Percentiles rank a stretch among this genome's conserved stretches.
Conservation (phyloP, 2,329 filamentous ascomycete genomes). For the Dothistroma pini region DNA sequence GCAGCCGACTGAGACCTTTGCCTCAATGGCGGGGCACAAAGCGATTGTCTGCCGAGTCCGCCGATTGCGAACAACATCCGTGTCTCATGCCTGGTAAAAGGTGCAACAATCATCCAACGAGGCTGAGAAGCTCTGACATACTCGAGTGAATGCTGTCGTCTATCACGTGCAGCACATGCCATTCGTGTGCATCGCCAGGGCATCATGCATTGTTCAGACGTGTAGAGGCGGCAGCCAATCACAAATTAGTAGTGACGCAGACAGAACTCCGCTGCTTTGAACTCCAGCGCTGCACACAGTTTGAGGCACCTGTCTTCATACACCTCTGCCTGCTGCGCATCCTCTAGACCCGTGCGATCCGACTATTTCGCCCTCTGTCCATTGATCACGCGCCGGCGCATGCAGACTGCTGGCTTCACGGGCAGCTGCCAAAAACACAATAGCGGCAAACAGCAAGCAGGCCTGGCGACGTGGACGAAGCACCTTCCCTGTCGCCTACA, state of each 20-base stretch:
- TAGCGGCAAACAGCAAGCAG: constrained; percentile 2
- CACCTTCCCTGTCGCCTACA: constrained; percentile 10
- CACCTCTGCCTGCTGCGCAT: neutral
- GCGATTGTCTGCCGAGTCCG: neutral
- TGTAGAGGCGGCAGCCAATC: neutral
- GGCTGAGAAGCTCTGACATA: neutral
- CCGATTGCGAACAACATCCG: neutral
- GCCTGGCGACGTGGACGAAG: neutral
- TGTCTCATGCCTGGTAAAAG: neutral
- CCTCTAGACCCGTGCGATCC: neutral
- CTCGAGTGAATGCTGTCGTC: neutral
- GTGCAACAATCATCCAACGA: neutral
- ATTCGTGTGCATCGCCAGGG: neutral
- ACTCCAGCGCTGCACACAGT: neutral
- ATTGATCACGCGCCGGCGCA: neutral
- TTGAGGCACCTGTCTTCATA: neutral
- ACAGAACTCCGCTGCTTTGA: neutral
- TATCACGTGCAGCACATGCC: neutral
- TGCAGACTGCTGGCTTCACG: neutral
- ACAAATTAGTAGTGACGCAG: neutral
- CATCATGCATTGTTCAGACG: neutral
- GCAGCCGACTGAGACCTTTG: neutral
- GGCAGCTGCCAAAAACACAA: neutral
- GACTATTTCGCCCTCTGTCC: neutral
- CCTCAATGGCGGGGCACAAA: neutral